Conservation (phyloP, 352 stramenopile species). For the Aphanomyces stellatus region DNA sequence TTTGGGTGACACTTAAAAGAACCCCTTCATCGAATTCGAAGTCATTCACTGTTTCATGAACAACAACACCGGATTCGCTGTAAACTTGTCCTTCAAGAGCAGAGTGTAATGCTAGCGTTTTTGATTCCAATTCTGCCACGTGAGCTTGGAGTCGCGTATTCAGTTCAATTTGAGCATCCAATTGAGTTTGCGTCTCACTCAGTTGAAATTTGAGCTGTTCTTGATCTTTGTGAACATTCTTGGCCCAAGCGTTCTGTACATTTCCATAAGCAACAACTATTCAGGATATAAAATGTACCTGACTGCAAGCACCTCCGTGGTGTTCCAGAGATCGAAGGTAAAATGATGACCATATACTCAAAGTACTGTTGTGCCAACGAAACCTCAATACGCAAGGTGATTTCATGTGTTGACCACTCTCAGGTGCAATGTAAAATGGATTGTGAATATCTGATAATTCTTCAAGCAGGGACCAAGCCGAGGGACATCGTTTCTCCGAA, state of each 20-base stretch:
- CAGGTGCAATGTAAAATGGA: slow-evolving; percentile 64
- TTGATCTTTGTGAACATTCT: slow-evolving; percentile 71
- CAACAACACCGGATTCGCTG: slow-evolving; percentile 52
- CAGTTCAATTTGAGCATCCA: slow-evolving; percentile 58
- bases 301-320: slow-evolving; percentile 68
- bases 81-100: slow-evolving; percentile 71
- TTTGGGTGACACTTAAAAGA: slow-evolving; percentile 56
- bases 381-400: slow-evolving; percentile 70
- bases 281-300: slow-evolving; percentile 35
- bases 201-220: slow-evolving; percentile 66
- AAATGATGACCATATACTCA: slow-evolving; percentile 74
- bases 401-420: slow-evolving; percentile 29
- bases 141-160: slow-evolving; percentile 67
- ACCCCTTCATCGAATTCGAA: slow-evolving; percentile 55
- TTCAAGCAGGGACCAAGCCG: slow-evolving; percentile 54
- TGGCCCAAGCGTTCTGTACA: slow-evolving; percentile 67
- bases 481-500: slow-evolving; percentile 49
- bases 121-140: slow-evolving; percentile 52
- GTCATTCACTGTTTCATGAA: slow-evolving; percentile 39
- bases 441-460: slow-evolving; percentile 52
- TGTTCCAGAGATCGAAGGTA: slow-evolving; percentile 73
- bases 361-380: slow-evolving; percentile 78
- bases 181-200: slow-evolving; percentile 47
- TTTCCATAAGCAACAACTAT: slow-evolving; percentile 2
- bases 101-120: slow-evolving; percentile 43